These are phyloP conservation scores for Pseudocercospora eumusae DNA, from an alignment of 2,329 filamentous ascomycete genomes.

Conservation along the genomic window DNA sequence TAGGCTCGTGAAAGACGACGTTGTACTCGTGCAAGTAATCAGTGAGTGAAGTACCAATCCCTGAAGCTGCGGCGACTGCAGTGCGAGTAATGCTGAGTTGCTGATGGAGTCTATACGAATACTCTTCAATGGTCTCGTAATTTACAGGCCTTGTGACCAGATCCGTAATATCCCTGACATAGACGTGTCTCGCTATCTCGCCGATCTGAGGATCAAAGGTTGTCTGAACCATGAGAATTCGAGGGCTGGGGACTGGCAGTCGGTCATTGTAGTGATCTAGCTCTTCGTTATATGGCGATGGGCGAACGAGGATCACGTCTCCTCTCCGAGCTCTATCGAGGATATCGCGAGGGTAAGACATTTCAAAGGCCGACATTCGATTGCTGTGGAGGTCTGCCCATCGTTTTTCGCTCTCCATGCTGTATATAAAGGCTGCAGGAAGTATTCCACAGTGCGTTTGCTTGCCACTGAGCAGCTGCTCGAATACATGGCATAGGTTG, in stretches of 20 bases:
- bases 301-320: constrained; percentile 2
- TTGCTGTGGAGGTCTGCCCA: neutral
- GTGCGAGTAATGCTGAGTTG: neutral
- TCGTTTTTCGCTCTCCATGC: neutral
- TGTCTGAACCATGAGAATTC: neutral
- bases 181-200: neutral
- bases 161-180: neutral
- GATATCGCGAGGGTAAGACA: neutral
- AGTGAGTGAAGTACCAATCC: neutral
- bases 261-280: neutral
- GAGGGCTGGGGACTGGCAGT: neutral
- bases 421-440: neutral
- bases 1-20: neutral
- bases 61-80: neutral
- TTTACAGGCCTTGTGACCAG: neutral
- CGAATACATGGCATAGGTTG: neutral
- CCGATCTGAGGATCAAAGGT: neutral
- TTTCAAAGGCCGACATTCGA: neutral
- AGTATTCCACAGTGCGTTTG: neutral
- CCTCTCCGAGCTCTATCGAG: neutral
- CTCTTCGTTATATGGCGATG: neutral
- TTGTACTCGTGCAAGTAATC: neutral
- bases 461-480: neutral
- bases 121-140: neutral
- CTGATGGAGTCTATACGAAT: neutral